Evolutionary conservation across 2,329 filamentous ascomycete genomes (phyloP).

Genomic region (Pseudogymnoascus sp.): DNA sequence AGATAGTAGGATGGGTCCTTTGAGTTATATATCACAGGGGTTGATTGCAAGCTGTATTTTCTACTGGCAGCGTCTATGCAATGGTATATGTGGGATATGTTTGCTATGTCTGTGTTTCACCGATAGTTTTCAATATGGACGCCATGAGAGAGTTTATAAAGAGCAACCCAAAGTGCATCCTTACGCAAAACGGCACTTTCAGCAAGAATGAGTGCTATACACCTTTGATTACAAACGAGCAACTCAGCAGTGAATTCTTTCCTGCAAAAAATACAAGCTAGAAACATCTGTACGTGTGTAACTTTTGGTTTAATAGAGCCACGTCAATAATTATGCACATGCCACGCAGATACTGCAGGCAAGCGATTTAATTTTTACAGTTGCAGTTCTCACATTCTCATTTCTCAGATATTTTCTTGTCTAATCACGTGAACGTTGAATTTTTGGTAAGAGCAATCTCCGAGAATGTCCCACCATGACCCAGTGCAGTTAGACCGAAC

Average conservation of each 20-base stretch:
- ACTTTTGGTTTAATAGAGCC: no score
- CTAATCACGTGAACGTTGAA: not conserved
- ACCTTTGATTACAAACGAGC: no score
- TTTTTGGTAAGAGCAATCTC: not conserved
- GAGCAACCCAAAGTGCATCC: not conserved
- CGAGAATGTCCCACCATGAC: not conserved
- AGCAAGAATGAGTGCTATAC: no score
- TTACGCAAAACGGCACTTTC: no score
- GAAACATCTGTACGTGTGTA: no score
- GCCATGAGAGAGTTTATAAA: not conserved
- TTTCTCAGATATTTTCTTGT: not conserved
- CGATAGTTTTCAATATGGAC: no score
- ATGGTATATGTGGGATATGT: not conserved
- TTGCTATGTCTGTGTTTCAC: no score
- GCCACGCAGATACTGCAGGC: not conserved
- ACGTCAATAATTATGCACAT: not conserved
- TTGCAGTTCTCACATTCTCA: not conserved
- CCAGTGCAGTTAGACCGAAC: not conserved
- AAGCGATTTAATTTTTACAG: not conserved
- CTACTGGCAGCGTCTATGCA: not conserved
- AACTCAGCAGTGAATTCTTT: no score
- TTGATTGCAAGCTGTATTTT: not conserved
- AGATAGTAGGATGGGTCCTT: not conserved
- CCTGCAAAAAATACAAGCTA: no score
- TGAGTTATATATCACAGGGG: constrained; percentile 6